These are phyloP conservation scores for Atractiella rhizophila DNA, from an alignment of 768 basidiomycete genomes.

Conservation along the genomic window DNA sequence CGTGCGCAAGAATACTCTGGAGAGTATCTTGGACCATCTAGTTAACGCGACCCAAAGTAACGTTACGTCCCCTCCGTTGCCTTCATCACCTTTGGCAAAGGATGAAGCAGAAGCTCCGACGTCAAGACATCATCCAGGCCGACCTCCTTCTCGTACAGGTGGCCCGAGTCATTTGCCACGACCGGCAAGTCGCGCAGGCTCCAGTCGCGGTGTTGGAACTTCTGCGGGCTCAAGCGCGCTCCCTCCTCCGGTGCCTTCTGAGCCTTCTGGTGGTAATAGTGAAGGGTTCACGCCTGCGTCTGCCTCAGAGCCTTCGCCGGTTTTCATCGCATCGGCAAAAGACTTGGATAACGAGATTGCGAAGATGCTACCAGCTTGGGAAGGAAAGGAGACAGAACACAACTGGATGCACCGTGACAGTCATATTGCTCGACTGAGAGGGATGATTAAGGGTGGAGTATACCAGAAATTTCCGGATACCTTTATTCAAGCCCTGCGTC, in stretches of 20 bases:
- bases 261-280: conserved; percentile 6
- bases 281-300: neutral
- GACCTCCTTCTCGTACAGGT: neutral
- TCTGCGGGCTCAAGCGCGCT: neutral
- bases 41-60: conserved; percentile 5
- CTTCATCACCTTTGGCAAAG: neutral
- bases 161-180: neutral
- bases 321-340: conserved; percentile 44
- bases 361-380: conserved; percentile 46
- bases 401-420: conserved; percentile 76
- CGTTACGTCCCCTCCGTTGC: neutral
- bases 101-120: neutral
- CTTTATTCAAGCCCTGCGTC: conserved; percentile 50
- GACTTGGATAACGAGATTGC: conserved; percentile 72
- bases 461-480: conserved; percentile 44
- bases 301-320: neutral
- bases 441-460: conserved; percentile 45
- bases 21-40: conserved; percentile 34
- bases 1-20: conserved; percentile 65
- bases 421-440: too few relatives aligned
- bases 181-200: neutral
- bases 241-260: conserved; percentile 8
- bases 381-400: conserved; percentile 93
- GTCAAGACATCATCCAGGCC: neutral
- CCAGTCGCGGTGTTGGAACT: neutral